Percentiles rank a stretch among this genome's conserved stretches.
phyloP scores from a whole-genome alignment of 2,329 filamentous ascomycete species.

The Monilinia laxa region DNA sequence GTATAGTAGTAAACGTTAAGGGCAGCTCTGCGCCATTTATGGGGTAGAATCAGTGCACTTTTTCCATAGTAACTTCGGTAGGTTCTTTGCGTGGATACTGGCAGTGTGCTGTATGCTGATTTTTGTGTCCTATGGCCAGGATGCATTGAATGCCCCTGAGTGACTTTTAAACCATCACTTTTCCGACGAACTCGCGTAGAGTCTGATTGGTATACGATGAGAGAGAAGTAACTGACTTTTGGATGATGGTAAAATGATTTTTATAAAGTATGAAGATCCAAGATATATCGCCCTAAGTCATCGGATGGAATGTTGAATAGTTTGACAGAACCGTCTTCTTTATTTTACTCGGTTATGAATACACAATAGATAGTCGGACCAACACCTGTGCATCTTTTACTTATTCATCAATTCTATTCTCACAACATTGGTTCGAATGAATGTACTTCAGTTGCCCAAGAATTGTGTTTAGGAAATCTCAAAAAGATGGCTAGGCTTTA shows the following conservation, averaged over 20 bases:
- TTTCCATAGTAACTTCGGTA: background rate
- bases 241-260: background rate
- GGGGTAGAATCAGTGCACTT: no score
- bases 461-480: no score
- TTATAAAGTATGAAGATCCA: background rate
- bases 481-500: background rate
- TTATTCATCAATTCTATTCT: no score
- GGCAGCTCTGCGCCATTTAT: background rate
- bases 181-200: background rate
- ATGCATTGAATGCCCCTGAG: background rate
- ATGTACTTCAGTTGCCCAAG: no score
- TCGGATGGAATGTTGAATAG: background rate
- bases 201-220: background rate
- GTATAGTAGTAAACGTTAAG: background rate
- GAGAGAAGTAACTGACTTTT: background rate
- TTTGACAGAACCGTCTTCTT: background rate
- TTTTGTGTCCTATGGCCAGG: background rate
- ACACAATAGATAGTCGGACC: background rate
- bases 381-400: background rate
- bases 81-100: background rate
- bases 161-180: background rate
- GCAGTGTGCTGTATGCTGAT: background rate
- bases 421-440: background rate
- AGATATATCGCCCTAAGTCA: background rate
- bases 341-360: background rate